Base-by-base conservation (phyloP, 2,329 filamentous ascomycete species). In the Cladosporium phlei region DNA sequence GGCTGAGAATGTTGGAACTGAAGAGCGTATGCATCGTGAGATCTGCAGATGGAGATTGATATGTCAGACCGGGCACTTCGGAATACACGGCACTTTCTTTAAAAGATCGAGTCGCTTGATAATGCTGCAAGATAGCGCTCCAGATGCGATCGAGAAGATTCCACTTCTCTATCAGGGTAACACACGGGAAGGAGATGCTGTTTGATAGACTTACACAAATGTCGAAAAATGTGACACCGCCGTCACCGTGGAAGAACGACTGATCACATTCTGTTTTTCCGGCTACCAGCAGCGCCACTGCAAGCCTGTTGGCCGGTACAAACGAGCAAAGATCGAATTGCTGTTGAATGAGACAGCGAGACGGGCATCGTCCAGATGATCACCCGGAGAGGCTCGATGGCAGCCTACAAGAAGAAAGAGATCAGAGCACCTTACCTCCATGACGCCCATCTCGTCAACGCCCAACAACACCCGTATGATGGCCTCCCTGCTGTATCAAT, bases 1-100 rank as follows among this genome's bases (percentile, higher is more conserved):
- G 60, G 38, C 54, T 59, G 39, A 59, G 58, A 25, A 64, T 64
- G 47, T 62, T 59, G 51, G 59, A 54, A 24, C 49, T 50, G 50
- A 64, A 64, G 19, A 64, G 59, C 10, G 61, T 64, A 52, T 57
- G 60, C 61, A 64, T 62, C 24, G 38, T 55, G 52, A 46, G 46
- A 47, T 22, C 40, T 48, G 28, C 17, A 16, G 4, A 22, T 20
- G 12, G 10, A 34, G 29, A 33, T 21, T 16, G 19, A 16, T 14
- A 28, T 16, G 45, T 40, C 21, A 47, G 45, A 47, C n/a, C n/a
- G n/a, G n/a, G n/a, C n/a, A n/a, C 7, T 19, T 5, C 14, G 24
- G 35, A 14, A n/a, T 17, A 10, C n/a, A 25, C 20, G 2, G n/a
- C 30, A 33, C 20, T 16, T 33, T 19, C 30, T 20, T 19, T 19